Percentiles rank a stretch among this genome's conserved stretches.
Conservation (phyloP, 2,329 filamentous ascomycete genomes). For the Camillea tinctor region DNA sequence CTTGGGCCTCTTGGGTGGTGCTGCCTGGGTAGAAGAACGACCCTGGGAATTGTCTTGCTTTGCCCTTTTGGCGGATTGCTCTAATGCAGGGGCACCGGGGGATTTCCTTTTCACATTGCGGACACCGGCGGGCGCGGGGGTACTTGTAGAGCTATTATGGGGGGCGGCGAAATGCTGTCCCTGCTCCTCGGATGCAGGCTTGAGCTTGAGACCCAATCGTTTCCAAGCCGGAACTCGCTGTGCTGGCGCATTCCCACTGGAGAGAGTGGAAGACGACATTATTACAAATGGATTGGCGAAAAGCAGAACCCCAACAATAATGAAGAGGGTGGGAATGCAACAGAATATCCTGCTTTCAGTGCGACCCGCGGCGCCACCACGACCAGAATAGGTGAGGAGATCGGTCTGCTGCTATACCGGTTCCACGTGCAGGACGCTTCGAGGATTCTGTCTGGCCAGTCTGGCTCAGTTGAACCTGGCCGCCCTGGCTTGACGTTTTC, state of each 20-base stretch:
- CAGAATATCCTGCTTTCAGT: constrained; percentile 4
- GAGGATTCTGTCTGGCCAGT: constrained; percentile 2
- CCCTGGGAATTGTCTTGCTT: constrained; percentile 29
- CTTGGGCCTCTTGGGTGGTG: constrained; percentile 49
- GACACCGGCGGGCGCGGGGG: constrained; percentile 8
- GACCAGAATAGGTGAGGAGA: constrained; percentile 3
- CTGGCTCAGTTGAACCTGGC: constrained; percentile 1
- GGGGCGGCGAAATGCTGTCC: constrained; percentile 29
- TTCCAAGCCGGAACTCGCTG: constrained; percentile 59
- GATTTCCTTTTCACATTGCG: constrained; percentile 32
- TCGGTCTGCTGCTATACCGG: constrained; percentile 7
- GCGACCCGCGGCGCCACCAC: constrained; percentile 4
- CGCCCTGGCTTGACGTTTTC: background rate
- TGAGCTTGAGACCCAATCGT: constrained; percentile 63
- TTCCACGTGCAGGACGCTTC: constrained; percentile 7
- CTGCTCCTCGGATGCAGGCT: constrained; percentile 38
- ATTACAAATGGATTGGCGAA: constrained; percentile 27
- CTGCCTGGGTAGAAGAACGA: constrained; percentile 32
- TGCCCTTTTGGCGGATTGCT: constrained; percentile 32
- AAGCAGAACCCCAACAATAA: constrained; percentile 7
- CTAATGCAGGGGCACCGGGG: constrained; percentile 31
- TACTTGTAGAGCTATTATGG: constrained; percentile 24
- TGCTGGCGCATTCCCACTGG: constrained; percentile 42
- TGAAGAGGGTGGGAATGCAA: constrained; percentile 9
- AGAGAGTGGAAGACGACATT: constrained; percentile 40